Evolutionary conservation across 2,329 filamentous ascomycete species (phyloP), one percentile per base, ranked within the genome.

Genomic region (Trichothecium roseum): DNA sequence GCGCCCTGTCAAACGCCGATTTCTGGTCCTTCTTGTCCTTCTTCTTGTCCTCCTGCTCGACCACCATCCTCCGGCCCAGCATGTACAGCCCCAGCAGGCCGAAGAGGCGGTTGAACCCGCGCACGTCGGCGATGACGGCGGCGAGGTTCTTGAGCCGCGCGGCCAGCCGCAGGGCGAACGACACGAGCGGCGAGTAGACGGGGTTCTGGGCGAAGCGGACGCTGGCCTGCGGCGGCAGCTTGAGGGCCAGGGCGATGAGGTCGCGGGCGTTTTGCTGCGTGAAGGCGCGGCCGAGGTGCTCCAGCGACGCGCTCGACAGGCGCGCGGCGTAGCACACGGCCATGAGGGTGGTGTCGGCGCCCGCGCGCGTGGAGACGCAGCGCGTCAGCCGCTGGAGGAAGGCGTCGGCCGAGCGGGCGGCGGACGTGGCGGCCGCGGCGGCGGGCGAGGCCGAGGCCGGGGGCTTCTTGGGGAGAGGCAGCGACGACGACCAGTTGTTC

Each of bases 51-150:
- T 8, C 46, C 44, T 12, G 10, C 27, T 18, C 26, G 16, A 27
- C 28, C 8, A 24, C 32, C 4, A 22, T 13, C 28, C 34, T 49
- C 13, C 51, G 47, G 41, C 50, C 49, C 22, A 57, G 40, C 6
- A 78, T 61, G 57, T 84, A 83, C 55, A 94, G 66, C 34, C 78
- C 78, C 51, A 94, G 49, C 48, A 88, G 54, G 1, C 77, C 80
- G 81, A 84, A 94, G 20, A 95, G 67, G 1, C 87, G 72, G 42
- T 74, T 62, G 53, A 88, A 84, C 39, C 78, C 81, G 41, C 84
- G 69, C 41, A 78, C 74, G 51, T 91, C 84, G 45, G 69, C 69
- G 32, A 91, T 66, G 36, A 89, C 63, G 24, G 59, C 67, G 14
- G 78, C 74, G 12, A 94, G 66, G 12, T 62, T 68, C 58, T 64